A percentile compares a stretch with the other conserved stretches of the same genome.
phyloP scores from a whole-genome alignment of 2,329 filamentous ascomycete species.

The Neocucurbitaria cava region DNA sequence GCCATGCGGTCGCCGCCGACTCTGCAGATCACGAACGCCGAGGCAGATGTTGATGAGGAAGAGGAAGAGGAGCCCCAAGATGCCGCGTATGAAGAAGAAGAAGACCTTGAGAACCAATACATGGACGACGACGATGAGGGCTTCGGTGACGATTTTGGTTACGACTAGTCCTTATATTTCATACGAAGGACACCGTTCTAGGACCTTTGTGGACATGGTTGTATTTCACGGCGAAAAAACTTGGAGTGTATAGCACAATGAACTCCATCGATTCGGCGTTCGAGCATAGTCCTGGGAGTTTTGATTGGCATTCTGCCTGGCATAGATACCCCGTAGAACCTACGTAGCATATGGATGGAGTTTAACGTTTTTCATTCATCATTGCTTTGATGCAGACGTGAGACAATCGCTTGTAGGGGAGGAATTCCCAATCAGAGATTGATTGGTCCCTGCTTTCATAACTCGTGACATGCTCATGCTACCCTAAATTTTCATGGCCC shows the following conservation, averaged over 20 bases:
- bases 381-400: background rate
- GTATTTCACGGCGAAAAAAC: background rate
- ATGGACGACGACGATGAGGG: conserved; percentile 54
- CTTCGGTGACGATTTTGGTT: conserved; percentile 48
- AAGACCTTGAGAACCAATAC: conserved; percentile 50
- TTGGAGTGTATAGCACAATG: background rate
- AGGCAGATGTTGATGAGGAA: conserved; percentile 29
- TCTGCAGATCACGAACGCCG: conserved; percentile 16
- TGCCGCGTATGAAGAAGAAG: conserved; percentile 50
- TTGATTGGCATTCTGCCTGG: conserved; percentile 5
- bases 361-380: conserved; percentile 2
- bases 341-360: conserved; percentile 18
- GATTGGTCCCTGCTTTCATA: conserved; percentile 46
- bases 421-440: conserved; percentile 45
- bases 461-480: conserved; percentile 39
- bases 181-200: background rate
- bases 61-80: conserved; percentile 44
- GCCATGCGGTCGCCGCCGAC: conserved; percentile 10
- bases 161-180: conserved; percentile 20
- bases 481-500: conserved; percentile 37
- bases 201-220: background rate
- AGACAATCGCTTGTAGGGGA: conserved; percentile 36
- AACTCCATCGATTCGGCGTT: background rate
- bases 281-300: background rate
- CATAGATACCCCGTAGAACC: conserved; percentile 19